A percentile compares a stretch with the other conserved stretches of the same genome.
phyloP scores from a whole-genome alignment of 2,329 filamentous ascomycete species.

The Colletotrichum echinochloae region DNA sequence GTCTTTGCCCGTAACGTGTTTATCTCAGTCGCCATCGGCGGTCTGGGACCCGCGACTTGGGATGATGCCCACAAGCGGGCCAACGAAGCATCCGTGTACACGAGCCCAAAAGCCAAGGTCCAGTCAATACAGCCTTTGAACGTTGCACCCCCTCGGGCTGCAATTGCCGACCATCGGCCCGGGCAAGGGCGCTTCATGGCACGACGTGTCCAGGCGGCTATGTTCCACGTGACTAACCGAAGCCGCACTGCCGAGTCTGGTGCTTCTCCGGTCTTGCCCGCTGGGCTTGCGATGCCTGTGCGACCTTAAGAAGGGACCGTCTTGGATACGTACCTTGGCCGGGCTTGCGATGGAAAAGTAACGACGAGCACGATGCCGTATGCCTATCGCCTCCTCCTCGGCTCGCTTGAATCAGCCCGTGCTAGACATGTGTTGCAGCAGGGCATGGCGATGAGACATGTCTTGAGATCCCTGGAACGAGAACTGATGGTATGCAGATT shows the following conservation, averaged over 20 bases:
- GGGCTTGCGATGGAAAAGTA: background rate
- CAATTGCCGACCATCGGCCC: background rate
- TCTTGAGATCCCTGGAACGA: conserved; percentile 9
- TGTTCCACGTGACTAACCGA: background rate
- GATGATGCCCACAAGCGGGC: background rate
- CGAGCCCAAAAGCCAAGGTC: background rate
- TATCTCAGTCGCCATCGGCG: background rate
- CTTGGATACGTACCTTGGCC: no score
- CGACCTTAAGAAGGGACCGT: no score
- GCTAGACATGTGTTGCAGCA: conserved; percentile 18
- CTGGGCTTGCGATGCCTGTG: background rate
- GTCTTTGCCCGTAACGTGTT: background rate
- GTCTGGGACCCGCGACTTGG: background rate
- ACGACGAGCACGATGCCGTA: background rate
- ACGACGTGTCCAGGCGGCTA: background rate
- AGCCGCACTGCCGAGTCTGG: background rate
- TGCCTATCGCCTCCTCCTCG: background rate
- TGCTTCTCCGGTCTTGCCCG: background rate
- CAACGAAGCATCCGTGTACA: background rate
- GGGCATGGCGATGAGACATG: conserved; percentile 23
- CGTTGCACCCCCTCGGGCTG: background rate
- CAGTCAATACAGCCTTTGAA: background rate
- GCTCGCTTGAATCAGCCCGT: conserved; percentile 1
- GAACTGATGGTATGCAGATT: background rate
- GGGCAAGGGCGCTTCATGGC: background rate